Conservation (phyloP, 768 basidiomycete genomes). For the Phlegmacium glaucopus region DNA sequence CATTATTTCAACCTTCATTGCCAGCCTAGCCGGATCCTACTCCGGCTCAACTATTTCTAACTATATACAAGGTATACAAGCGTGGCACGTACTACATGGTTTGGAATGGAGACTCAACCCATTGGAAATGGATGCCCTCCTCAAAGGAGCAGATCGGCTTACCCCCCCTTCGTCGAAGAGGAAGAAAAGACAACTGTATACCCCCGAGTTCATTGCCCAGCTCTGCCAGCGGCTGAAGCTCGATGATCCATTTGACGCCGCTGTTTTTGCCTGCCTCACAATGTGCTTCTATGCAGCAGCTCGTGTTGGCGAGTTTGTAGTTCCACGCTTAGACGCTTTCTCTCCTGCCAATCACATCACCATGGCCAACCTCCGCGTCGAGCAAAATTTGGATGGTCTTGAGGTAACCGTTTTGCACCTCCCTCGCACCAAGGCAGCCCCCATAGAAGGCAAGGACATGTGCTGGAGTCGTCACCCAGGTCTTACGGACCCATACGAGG, state of each 20-base stretch:
- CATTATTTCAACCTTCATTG: slow-evolving; percentile 27
- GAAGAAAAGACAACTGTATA: slow-evolving; percentile 27
- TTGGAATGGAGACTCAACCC: slow-evolving; percentile 25
- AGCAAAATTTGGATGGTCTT: slow-evolving; percentile 7
- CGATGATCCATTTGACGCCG: slow-evolving; percentile 24
- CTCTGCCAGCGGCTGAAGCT: slow-evolving; percentile 23
- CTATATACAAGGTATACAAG: slow-evolving; percentile 34
- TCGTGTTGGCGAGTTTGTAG: neutral
- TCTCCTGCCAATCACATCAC: neutral
- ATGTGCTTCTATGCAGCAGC: neutral
- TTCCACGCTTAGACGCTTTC: neutral
- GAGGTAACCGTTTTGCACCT: slow-evolving; percentile 13
- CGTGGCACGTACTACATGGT: slow-evolving; percentile 47
- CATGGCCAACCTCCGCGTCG: neutral
- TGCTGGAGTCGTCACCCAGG: slow-evolving; percentile 24
- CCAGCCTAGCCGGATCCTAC: slow-evolving; percentile 28
- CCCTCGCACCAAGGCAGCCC: neutral
- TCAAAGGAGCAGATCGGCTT: slow-evolving; percentile 26
- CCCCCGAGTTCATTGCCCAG: slow-evolving; percentile 16
- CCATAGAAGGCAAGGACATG: neutral
- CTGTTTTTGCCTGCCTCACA: neutral
- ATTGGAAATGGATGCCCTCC: slow-evolving; percentile 19
- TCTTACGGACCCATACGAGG: too few relatives aligned
- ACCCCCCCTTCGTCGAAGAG: slow-evolving; percentile 28
- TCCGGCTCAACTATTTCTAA: slow-evolving; percentile 31